Evolutionary conservation across 2,329 filamentous ascomycete species (phyloP).

Genomic region (Penicillium sclerotiorum): DNA sequence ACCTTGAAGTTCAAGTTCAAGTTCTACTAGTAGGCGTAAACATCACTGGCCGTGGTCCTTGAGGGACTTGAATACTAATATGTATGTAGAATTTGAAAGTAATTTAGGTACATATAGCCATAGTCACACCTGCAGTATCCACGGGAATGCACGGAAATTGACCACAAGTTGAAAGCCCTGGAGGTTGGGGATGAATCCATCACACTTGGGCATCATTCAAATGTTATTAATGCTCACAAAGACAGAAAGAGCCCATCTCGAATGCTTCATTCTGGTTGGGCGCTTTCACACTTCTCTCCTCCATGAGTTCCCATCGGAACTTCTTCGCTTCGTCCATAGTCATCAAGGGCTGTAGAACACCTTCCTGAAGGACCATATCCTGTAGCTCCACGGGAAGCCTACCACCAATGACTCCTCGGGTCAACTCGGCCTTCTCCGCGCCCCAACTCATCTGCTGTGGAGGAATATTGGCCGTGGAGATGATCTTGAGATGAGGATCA

Average conservation of each 20-base stretch:
- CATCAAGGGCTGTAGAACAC: slow-evolving; percentile 29
- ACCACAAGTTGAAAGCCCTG: too few species aligned
- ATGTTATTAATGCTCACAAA: slow-evolving; percentile 10
- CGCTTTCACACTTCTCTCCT: slow-evolving; percentile 27
- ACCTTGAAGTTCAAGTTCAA: too few species aligned
- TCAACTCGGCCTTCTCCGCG: slow-evolving; percentile 21
- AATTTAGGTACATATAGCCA: too few species aligned
- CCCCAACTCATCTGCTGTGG: slow-evolving; percentile 46
- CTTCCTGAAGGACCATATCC: slow-evolving; percentile 27
- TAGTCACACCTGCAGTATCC: too few species aligned
- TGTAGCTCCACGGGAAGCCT: slow-evolving; percentile 28
- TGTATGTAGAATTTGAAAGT: too few species aligned
- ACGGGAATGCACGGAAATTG: too few species aligned
- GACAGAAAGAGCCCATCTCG: not conserved
- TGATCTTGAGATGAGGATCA: slow-evolving; percentile 26
- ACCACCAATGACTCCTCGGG: slow-evolving; percentile 10
- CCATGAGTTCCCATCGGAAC: slow-evolving; percentile 44
- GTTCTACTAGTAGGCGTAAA: too few species aligned
- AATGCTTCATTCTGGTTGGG: not conserved
- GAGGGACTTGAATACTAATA: too few species aligned
- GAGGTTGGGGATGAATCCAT: too few species aligned
- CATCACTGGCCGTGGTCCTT: too few species aligned
- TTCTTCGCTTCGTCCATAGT: slow-evolving; percentile 42
- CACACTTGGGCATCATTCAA: too few species aligned
- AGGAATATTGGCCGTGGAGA: slow-evolving; percentile 30